Percentiles rank a stretch among this genome's conserved stretches.
Conservation (phyloP, 352 stramenopile genomes). For the Phytophthora uliginosa region DNA sequence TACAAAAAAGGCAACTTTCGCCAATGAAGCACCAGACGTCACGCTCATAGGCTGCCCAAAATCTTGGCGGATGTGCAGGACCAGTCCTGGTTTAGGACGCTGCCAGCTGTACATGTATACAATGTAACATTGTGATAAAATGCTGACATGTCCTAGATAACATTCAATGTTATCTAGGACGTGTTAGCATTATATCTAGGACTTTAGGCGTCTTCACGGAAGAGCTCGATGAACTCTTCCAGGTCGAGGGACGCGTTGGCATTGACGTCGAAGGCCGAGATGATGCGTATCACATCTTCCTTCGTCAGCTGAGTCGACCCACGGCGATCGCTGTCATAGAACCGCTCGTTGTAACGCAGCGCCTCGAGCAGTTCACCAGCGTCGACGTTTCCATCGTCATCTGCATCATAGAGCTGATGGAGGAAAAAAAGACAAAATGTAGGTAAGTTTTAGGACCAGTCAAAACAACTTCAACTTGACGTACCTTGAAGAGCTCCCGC, state of each 20-base stretch:
- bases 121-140: too few species aligned
- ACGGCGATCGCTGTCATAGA: constrained; percentile 64
- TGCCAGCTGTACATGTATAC: neutral
- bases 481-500: constrained; percentile 65
- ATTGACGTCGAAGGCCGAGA: constrained; percentile 81
- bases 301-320: constrained; percentile 46
- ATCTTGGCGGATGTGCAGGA: constrained; percentile 26
- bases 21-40: constrained; percentile 27
- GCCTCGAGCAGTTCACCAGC: constrained; percentile 73
- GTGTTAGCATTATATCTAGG: neutral
- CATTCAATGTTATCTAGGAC: neutral
- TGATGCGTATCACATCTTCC: constrained; percentile 77
- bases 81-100: neutral
- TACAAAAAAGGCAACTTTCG: constrained; percentile 21
- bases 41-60: constrained; percentile 19
- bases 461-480: constrained; percentile 37
- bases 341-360: constrained; percentile 76
- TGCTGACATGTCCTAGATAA: too few species aligned
- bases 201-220: constrained; percentile 70
- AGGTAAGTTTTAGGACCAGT: neutral
- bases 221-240: constrained; percentile 84
- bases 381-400: constrained; percentile 79
- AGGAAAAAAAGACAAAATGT: neutral
- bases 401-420: constrained; percentile 66
- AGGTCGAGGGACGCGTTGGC: constrained; percentile 81